Evolutionary conservation across 495 filamentous ascomycete genomes (phyloP), one percentile per base, ranked within the genome.

Genomic region (Penicillium roqueforti): DNA sequence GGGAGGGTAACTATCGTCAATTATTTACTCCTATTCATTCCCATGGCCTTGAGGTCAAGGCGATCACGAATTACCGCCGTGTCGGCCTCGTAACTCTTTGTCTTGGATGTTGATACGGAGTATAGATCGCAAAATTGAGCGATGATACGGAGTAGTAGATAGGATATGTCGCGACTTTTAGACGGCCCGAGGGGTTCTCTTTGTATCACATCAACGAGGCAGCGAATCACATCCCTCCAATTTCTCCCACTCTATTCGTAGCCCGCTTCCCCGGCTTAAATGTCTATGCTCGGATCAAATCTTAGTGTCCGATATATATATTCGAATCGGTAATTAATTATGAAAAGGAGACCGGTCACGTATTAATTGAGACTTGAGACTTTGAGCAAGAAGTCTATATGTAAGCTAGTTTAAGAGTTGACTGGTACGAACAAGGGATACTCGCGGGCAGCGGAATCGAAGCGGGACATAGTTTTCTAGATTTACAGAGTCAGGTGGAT

Each of bases 351-450:
- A 37, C 37, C 6, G 25, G 4, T 41, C 34, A 40, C 46, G 38
- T n/a, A 28, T 26, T n/a, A 18, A 10, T 19, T 44, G 13, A 19
- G 14, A 9, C 39, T 31, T 18, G 23, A n/a, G 11, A 43, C n/a
- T 25, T 19, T 14, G 36, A 26, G 48, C 48, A 6, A 29, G n/a
- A 14, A 6, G 26, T 42, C 34, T 23, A 20, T 20, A 7, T 10
- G 6, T 20, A n/a, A 26, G 31, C n/a, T n/a, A n/a, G 16, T 22
- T 19, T 16, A 18, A 16, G 19, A 43, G 51, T 31, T 53, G 59
- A 59, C 51, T 59, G 37, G 52, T 55, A 43, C 20, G 58, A 36
- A 51, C 61, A 64, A 62, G 63, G 61, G 61, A 58, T 61, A 50
- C 56, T 51, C 34, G 42, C 45, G 62, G 51, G 60, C 25, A 16